Evolutionary conservation across 176 grass and related monocot species (phyloP).

Genomic region (Rhynchospora breviuscula): DNA sequence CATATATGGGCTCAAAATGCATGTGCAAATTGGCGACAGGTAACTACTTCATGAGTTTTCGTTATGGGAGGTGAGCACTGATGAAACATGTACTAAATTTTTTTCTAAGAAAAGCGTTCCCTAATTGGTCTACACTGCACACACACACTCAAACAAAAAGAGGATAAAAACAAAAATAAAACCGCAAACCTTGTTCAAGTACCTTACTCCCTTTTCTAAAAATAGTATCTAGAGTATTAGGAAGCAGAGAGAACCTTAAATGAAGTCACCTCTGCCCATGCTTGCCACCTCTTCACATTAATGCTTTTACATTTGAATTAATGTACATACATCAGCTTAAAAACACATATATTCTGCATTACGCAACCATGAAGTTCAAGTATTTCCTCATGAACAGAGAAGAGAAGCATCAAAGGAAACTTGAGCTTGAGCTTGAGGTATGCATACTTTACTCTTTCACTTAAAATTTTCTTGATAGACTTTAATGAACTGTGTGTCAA

Average conservation of each 20-base stretch:
- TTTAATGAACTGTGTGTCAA: not conserved
- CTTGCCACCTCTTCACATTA: conserved; percentile 35
- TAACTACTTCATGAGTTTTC: not conserved
- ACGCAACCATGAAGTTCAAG: conserved; percentile 50
- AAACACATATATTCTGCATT: conserved; percentile 25
- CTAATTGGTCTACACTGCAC: not conserved
- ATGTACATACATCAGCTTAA: conserved; percentile 9
- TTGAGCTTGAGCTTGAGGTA: conserved; percentile 63
- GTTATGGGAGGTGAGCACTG: not conserved
- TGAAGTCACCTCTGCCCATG: conserved; percentile 46
- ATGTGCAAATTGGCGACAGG: not conserved
- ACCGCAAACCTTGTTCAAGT: not conserved
- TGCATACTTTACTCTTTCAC: not conserved
- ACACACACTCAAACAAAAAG: not conserved
- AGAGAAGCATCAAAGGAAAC: conserved; percentile 35
- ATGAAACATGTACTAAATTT: not conserved
- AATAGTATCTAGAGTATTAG: not conserved
- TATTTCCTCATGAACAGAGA: conserved; percentile 65
- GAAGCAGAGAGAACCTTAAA: conserved; percentile 30
- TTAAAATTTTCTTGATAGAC: not conserved
- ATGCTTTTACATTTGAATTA: conserved; percentile 16
- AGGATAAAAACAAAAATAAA: not conserved
- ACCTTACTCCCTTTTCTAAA: not conserved
- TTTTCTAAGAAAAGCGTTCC: not conserved
- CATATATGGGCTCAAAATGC: not conserved